Conservation (phyloP, 1,139 yeast genomes). For the Sugiyamaella japonica region DNA sequence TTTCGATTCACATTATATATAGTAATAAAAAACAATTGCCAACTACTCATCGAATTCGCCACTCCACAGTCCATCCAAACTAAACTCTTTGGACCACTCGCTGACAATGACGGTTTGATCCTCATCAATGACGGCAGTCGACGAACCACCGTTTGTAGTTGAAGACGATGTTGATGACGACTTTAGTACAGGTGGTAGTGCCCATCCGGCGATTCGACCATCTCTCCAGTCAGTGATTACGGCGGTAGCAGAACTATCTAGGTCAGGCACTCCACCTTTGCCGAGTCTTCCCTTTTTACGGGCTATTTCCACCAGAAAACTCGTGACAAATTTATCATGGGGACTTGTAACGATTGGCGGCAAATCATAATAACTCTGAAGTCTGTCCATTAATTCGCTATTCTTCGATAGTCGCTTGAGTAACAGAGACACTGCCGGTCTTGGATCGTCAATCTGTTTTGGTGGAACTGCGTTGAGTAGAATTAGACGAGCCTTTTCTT, state of each 20-base stretch:
- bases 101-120: conserved; percentile 81
- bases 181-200: conserved; percentile 56
- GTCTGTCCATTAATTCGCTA: conserved; percentile 69
- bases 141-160: conserved; percentile 35
- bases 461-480: conserved; percentile 89
- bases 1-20: too few relatives aligned
- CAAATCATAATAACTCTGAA: conserved; percentile 68
- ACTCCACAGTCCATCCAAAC: conserved; percentile 68
- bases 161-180: conserved; percentile 39
- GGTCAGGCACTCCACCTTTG: conserved; percentile 88
- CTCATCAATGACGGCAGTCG: too few relatives aligned
- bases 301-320: conserved; percentile 88
- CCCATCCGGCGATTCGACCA: conserved; percentile 92
- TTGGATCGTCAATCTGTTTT: conserved; percentile 80
- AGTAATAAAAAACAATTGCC: too few relatives aligned
- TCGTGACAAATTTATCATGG: conserved; percentile 51
- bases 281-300: conserved; percentile 90
- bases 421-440: conserved; percentile 74
- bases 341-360: conserved; percentile 70
- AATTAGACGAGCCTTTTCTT: conserved; percentile 84
- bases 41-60: conserved; percentile 27
- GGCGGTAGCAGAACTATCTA: conserved; percentile 78
- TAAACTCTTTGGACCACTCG: conserved; percentile 95
- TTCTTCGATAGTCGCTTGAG: conserved; percentile 64
- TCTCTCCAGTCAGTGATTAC: conserved; percentile 96